These are phyloP conservation scores for Tuber umbilicatum DNA, from an alignment of 495 filamentous ascomycete genomes.

Conservation along the genomic window DNA sequence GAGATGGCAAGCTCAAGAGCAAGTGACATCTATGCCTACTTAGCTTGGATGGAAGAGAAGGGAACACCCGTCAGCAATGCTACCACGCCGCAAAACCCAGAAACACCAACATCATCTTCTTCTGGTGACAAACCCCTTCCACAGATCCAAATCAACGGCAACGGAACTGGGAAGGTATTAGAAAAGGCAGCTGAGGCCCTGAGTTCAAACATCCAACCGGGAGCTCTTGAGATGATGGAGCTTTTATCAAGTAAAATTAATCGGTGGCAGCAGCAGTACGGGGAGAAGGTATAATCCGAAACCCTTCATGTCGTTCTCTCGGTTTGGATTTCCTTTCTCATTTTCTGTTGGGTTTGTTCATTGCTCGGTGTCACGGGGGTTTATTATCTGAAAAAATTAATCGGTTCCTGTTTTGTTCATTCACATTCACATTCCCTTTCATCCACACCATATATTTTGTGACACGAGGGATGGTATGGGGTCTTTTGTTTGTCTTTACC, in stretches of 20 bases:
- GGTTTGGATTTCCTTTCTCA: background rate
- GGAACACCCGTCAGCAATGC: conserved; percentile 38
- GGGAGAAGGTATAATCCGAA: conserved; percentile 31
- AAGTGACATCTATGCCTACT: conserved; percentile 40
- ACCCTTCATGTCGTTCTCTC: background rate
- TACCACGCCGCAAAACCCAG: conserved; percentile 38
- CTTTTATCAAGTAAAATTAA: conserved; percentile 41
- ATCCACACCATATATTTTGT: conserved; percentile 7
- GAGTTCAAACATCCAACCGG: conserved; percentile 27
- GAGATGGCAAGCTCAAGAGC: conserved; percentile 60
- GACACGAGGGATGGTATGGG: background rate
- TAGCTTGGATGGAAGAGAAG: conserved; percentile 42
- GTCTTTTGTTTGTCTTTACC: conserved; percentile 1
- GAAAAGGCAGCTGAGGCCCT: conserved; percentile 38
- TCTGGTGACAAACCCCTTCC: conserved; percentile 32
- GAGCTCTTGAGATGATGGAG: conserved; percentile 41
- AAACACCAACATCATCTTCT: conserved; percentile 25
- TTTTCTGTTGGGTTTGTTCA: background rate
- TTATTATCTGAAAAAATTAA: conserved; percentile 12
- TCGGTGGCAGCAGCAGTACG: conserved; percentile 41
- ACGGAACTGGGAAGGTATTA: conserved; percentile 36
- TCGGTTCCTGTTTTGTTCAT: conserved; percentile 7
- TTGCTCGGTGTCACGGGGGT: background rate
- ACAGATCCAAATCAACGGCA: conserved; percentile 40
- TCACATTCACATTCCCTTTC: conserved; percentile 1